These are phyloP conservation scores for Phaeosphaeria sp. DNA, from an alignment of 2,329 filamentous ascomycete species.

Conservation along the genomic window DNA sequence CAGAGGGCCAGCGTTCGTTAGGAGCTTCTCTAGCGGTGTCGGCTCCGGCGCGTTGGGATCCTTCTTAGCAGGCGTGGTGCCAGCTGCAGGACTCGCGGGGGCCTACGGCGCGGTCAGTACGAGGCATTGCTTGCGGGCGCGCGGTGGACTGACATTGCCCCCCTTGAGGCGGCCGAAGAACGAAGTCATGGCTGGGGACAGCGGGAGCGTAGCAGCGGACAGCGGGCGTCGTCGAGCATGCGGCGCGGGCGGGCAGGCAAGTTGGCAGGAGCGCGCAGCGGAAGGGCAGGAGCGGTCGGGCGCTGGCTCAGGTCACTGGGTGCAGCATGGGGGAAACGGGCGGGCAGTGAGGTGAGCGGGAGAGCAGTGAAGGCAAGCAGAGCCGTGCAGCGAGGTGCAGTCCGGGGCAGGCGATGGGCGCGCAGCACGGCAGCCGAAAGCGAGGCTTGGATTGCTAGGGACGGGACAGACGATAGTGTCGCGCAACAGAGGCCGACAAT, in stretches of 20 bases:
- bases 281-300: not conserved
- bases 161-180: slow-evolving; percentile 63
- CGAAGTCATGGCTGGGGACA: slow-evolving; percentile 53
- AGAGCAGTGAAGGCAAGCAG: slow-evolving; percentile 12
- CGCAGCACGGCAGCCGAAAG: not conserved
- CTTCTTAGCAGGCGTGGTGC: slow-evolving; percentile 62
- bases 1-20: slow-evolving; percentile 82
- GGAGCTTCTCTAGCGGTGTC: slow-evolving; percentile 74
- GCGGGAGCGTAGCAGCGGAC: slow-evolving; percentile 15
- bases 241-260: slow-evolving; percentile 18
- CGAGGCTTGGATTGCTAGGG: slow-evolving; percentile 13
- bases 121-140: slow-evolving; percentile 27
- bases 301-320: not conserved
- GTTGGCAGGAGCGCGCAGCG: slow-evolving; percentile 13
- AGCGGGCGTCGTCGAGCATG: slow-evolving; percentile 16
- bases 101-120: slow-evolving; percentile 48
- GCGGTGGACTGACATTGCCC: slow-evolving; percentile 50
- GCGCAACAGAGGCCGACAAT: slow-evolving; percentile 2
- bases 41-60: slow-evolving; percentile 63
- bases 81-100: slow-evolving; percentile 55
- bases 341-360: slow-evolving; percentile 5
- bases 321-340: slow-evolving; percentile 14
- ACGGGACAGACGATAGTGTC: slow-evolving; percentile 11
- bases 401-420: not conserved
- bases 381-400: not conserved